These are phyloP conservation scores for Lipomyces starkeyi DNA, from an alignment of 805 yeast genomes.

Conservation along the genomic window DNA sequence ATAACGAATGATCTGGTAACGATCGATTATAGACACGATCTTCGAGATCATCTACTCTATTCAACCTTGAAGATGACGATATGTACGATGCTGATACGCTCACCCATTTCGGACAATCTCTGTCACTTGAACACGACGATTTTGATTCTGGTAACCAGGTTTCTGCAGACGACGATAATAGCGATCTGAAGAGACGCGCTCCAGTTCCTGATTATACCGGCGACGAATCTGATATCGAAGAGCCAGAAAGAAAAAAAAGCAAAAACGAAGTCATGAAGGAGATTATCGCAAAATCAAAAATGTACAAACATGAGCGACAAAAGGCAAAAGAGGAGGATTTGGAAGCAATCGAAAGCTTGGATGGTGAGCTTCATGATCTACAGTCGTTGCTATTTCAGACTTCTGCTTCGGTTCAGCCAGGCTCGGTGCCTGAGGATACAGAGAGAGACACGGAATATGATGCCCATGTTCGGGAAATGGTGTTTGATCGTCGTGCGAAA, in stretches of 20 bases:
- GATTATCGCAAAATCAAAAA: constrained; percentile 51
- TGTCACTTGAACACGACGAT: constrained; percentile 61
- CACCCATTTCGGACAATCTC: constrained; percentile 79
- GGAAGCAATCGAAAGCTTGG: constrained; percentile 47
- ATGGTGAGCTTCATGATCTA: constrained; percentile 46
- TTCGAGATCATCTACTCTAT: constrained; percentile 55
- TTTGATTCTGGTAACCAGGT: constrained; percentile 49
- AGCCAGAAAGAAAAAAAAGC: constrained; percentile 46
- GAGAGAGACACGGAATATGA: constrained; percentile 46
- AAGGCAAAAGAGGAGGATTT: constrained; percentile 48
- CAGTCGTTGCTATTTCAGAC: constrained; percentile 27
- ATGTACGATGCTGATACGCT: constrained; percentile 54
- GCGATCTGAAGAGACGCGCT: constrained; percentile 15
- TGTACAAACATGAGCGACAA: constrained; percentile 52
- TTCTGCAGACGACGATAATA: constrained; percentile 47
- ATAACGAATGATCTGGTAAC: not conserved
- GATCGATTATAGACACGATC: constrained; percentile 19
- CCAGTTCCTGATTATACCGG: not conserved
- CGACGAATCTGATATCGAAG: constrained; percentile 45
- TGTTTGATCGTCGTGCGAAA: constrained; percentile 50
- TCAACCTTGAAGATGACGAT: constrained; percentile 74
- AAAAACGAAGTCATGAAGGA: constrained; percentile 54
- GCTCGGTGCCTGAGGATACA: not conserved
- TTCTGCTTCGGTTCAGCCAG: constrained; percentile 1
- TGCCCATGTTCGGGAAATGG: constrained; percentile 47